Evolutionary conservation across 805 yeast genomes (phyloP), one percentile per base, ranked within the genome.

Genomic region (Debaryomyces castellii): DNA sequence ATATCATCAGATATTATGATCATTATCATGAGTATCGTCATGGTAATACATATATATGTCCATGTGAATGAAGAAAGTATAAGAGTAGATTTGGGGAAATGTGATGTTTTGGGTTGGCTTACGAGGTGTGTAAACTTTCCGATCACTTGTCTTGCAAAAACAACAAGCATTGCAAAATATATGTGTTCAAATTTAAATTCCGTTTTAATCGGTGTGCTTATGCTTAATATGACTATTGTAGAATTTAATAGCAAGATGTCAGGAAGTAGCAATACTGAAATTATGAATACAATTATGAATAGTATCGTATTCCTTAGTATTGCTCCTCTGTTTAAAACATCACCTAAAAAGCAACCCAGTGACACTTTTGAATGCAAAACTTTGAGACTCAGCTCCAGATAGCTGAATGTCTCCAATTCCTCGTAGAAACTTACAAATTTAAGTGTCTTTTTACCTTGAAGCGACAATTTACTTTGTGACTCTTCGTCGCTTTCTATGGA

Each of bases 151-250:
- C 47, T 23, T 10, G 45, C 18, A 39, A 55, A 63, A 12, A 55
- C 32, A 1, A 48, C 14, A 20, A 51, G 23, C 9, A 57, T 22
- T 10, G 66, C 45, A 37, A 55, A 44, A 36, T 51, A 51, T 20
- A 65, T 22, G 41, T 66, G 67, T 44, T 66, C 71, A 11, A 54
- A 58, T 10, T 52, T 57, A n/a, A 67, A 14, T 12, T 24, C 30
- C 32, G 53, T 21, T 14, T 30, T n/a, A 16, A 30, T 6, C 5
- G 34, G 34, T 5, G 20, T 30, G 17, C 8, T 4, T 4, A 16
- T 30, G 10, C 20, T 7, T 14, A 50, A 43, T 6, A 59, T 20
- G 2, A 50, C 49, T 18, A 59, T 46, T 11, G 66, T 49, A 9
- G 67, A 57, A 25, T 57, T 61, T 37, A 58, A 49, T 32, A 58